Percentiles rank a stretch among this genome's conserved stretches.
phyloP scores from a whole-genome alignment of 2,329 filamentous ascomycete species.

The Cordyceps javanica region DNA sequence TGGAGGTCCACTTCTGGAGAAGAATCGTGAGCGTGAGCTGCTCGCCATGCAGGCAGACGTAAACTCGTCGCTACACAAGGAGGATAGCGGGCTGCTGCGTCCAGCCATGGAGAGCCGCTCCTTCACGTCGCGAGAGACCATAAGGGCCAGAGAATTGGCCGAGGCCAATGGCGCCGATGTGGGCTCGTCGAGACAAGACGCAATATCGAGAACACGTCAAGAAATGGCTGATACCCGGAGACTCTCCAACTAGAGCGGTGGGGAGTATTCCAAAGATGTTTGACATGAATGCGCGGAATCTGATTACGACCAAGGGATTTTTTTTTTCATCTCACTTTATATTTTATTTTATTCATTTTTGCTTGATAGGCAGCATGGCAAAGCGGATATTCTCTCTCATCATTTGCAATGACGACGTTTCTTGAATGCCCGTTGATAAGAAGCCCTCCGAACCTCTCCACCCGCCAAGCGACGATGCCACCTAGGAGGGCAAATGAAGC shows the following conservation, averaged over 20 bases:
- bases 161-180: constrained; percentile 54
- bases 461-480: not conserved
- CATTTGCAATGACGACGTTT: constrained; percentile 8
- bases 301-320: constrained; percentile 9
- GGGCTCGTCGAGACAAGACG: constrained; percentile 29
- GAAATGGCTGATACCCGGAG: constrained; percentile 13
- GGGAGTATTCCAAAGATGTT: constrained; percentile 9
- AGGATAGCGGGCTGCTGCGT: constrained; percentile 32
- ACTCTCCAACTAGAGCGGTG: constrained; percentile 5
- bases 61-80: constrained; percentile 36
- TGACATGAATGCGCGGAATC: constrained; percentile 10
- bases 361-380: constrained; percentile 13
- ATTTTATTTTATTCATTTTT: constrained; percentile 11
- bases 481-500: not conserved
- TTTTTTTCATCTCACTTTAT: constrained; percentile 8
- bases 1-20: constrained; percentile 74
- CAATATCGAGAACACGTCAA: constrained; percentile 40
- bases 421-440: not conserved
- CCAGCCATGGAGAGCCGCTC: constrained; percentile 51
- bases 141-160: constrained; percentile 44
- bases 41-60: constrained; percentile 45
- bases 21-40: constrained; percentile 59
- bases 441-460: not conserved
- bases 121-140: constrained; percentile 61
- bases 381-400: constrained; percentile 9